Percentiles rank a stretch among this genome's conserved stretches.
Conservation (phyloP, 225 moss, liverwort and hornwort species). For the Polytrichum commune region DNA sequence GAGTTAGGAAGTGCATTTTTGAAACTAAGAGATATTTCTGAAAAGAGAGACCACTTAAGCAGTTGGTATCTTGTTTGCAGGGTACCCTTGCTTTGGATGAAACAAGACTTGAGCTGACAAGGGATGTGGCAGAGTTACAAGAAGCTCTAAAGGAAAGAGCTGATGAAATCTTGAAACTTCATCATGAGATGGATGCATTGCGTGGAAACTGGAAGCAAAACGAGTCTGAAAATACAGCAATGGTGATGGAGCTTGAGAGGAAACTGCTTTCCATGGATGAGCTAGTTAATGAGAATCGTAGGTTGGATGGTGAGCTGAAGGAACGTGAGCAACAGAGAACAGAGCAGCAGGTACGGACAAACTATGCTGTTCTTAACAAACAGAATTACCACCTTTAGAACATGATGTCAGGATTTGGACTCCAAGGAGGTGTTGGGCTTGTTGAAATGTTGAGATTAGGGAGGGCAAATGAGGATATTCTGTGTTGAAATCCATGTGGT, state of each 20-base stretch:
- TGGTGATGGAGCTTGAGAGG: conserved; percentile 12
- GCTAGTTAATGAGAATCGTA: conserved; percentile 20
- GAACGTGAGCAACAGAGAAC: conserved; percentile 22
- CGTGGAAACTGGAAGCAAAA: conserved; percentile 21
- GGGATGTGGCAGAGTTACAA: conserved; percentile 24
- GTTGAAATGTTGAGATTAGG: conserved; percentile 33
- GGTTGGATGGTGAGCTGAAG: conserved; percentile 28
- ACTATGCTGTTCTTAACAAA: conserved; percentile 11
- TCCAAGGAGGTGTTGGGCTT: conserved; percentile 30
- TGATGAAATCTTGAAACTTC: conserved; percentile 11
- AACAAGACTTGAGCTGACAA: conserved; percentile 25
- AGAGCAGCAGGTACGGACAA: conserved; percentile 16
- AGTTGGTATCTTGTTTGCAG: conserved; percentile 17
- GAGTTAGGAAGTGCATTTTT: conserved; percentile 26
- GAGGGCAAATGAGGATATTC: conserved; percentile 21
- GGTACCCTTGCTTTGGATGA: conserved; percentile 21
- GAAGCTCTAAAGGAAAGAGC: conserved; percentile 22
- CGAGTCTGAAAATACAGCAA: conserved; percentile 19
- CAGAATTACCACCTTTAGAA: conserved; percentile 15
- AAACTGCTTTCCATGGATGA: conserved; percentile 15
- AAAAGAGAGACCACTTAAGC: conserved; percentile 16
- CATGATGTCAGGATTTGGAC: conserved; percentile 8
- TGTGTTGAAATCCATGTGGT: conserved; percentile 18
- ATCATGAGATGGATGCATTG: background rate
- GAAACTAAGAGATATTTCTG: conserved; percentile 20